A percentile compares a stretch with the other conserved stretches of the same genome.
phyloP scores from a whole-genome alignment of 2,329 filamentous ascomycete species.

The Claviceps purpurea region DNA sequence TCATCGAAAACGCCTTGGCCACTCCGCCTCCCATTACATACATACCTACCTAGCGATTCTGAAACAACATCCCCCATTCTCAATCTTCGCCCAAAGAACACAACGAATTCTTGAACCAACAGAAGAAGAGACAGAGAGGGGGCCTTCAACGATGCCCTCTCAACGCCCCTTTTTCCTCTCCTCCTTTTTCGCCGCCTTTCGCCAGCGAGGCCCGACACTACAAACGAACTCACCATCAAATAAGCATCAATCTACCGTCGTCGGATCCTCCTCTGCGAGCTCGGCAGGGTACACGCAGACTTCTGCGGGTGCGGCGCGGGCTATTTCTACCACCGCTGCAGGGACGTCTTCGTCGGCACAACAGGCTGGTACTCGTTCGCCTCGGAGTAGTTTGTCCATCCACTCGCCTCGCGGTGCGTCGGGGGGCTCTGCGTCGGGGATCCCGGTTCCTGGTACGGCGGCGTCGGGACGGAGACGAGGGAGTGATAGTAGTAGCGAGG shows the following conservation, averaged over 20 bases:
- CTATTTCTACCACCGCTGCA: slow-evolving; percentile 13
- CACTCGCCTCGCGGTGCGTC: slow-evolving; percentile 14
- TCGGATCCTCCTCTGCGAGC: slow-evolving; percentile 13
- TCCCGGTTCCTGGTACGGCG: slow-evolving; percentile 28
- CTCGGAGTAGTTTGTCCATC: slow-evolving; percentile 17
- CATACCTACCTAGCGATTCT: too few relatives aligned
- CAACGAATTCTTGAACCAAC: neutral
- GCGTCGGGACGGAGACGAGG: slow-evolving; percentile 40
- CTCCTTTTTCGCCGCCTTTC: slow-evolving; percentile 42
- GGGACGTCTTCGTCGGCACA: slow-evolving; percentile 11
- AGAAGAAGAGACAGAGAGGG: neutral
- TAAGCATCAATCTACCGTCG: slow-evolving; percentile 19
- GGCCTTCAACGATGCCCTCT: slow-evolving; percentile 27
- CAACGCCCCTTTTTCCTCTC: slow-evolving; percentile 44
- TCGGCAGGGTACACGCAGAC: slow-evolving; percentile 10
- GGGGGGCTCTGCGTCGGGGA: slow-evolving; percentile 9
- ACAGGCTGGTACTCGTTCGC: slow-evolving; percentile 14
- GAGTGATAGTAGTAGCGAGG: slow-evolving; percentile 63
- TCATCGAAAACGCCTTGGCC: too few relatives aligned
- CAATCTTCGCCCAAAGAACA: too few relatives aligned
- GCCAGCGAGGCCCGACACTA: slow-evolving; percentile 29
- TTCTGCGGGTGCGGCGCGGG: slow-evolving; percentile 9
- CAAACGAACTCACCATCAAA: slow-evolving; percentile 21
- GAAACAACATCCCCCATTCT: too few relatives aligned
- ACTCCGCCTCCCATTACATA: too few relatives aligned